Conservation (phyloP, 306 rosid genomes). For the Cucurbita pepo region DNA sequence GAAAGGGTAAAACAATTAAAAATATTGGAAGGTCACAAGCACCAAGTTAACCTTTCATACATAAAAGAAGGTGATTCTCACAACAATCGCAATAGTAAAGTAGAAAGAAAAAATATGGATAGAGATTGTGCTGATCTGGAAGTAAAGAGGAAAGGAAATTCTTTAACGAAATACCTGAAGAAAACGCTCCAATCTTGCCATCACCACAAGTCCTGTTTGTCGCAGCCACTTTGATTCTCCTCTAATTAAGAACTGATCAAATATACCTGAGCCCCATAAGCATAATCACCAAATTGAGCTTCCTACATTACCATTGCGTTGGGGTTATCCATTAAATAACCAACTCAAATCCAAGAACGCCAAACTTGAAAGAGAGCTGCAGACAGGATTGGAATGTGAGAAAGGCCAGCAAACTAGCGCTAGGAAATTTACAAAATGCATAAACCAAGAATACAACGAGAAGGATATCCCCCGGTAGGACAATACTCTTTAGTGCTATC, state of each 20-base stretch:
- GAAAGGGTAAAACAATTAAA: neutral
- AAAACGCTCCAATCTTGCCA: conserved; percentile 27
- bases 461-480: neutral
- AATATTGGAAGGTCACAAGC: neutral
- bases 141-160: neutral
- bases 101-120: neutral
- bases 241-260: conserved; percentile 55
- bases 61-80: neutral
- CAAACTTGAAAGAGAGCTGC: conserved; percentile 88
- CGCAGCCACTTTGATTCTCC: conserved; percentile 96
- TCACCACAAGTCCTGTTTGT: conserved; percentile 91
- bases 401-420: neutral
- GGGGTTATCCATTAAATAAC: conserved; percentile 93
- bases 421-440: neutral
- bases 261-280: conserved; percentile 69
- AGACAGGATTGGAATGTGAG: conserved; percentile 1
- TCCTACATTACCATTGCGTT: conserved; percentile 88
- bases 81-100: neutral
- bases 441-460: neutral
- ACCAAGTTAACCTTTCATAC: neutral
- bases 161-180: conserved; percentile 47
- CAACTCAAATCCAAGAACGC: conserved; percentile 95
- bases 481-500: neutral
- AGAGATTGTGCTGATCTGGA: neutral
- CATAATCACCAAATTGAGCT: conserved; percentile 80